A percentile compares a stretch with the other conserved stretches of the same genome.
Evolutionary conservation across 2,329 filamentous ascomycete genomes (phyloP).

Genomic region (Fusarium sp.): DNA sequence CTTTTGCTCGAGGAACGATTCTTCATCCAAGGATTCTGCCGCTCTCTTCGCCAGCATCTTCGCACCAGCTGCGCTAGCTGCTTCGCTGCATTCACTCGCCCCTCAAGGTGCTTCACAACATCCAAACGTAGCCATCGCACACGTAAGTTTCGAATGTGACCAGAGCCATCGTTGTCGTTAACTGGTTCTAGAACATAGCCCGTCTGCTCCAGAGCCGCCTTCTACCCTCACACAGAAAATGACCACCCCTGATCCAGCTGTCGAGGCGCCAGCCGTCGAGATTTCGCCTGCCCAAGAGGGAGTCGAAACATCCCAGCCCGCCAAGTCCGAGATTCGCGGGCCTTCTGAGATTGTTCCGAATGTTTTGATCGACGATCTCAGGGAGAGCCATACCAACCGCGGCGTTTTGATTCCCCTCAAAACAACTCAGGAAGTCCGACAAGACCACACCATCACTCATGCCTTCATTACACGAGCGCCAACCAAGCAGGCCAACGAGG

Average conservation of each 20-base stretch:
- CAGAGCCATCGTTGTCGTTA: neutral
- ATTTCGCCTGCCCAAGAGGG: constrained; percentile 22
- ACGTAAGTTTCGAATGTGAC: constrained; percentile 3
- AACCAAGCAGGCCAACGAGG: constrained; percentile 76
- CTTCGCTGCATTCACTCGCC: neutral
- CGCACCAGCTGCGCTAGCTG: neutral
- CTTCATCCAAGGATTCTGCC: constrained; percentile 6
- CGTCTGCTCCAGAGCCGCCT: neutral
- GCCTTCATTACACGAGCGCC: constrained; percentile 80
- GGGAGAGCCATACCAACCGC: constrained; percentile 51
- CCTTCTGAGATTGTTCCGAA: constrained; percentile 49
- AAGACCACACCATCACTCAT: constrained; percentile 68
- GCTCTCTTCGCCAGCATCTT: neutral
- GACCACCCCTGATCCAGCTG: constrained; percentile 24
- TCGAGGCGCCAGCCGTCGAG: constrained; percentile 7
- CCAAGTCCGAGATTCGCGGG: constrained; percentile 36
- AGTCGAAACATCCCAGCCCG: constrained; percentile 7
- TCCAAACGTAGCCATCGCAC: neutral
- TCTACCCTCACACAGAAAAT: constrained; percentile 16
- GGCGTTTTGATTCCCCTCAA: constrained; percentile 72
- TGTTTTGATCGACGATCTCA: constrained; percentile 53
- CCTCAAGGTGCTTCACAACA: neutral
- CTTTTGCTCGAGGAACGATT: constrained; percentile 6
- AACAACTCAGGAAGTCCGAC: constrained; percentile 72
- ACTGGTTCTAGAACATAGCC: neutral